Evolutionary conservation across 805 yeast genomes (phyloP), one percentile per base, ranked within the genome.

Genomic region (Kodamaea kaohsiungensis): DNA sequence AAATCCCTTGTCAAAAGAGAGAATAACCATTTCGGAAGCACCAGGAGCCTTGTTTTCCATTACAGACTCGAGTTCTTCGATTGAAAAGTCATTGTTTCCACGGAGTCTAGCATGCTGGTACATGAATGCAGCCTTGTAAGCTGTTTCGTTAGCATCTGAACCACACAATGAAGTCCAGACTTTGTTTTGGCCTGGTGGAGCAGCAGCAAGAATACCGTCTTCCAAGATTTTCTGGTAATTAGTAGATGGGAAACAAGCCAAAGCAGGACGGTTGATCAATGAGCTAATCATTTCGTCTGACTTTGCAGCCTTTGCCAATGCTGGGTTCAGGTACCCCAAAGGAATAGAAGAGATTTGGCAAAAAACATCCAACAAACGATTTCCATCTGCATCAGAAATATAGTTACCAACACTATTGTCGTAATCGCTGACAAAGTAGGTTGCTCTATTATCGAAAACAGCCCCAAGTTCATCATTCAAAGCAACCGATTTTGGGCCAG

Each of bases 51-150:
- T 57, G 62, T 82, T 82, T 15, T 77, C 66, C 85, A 82, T 81
- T 9, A 76, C 80, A 5, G 82, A 72, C 0, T 61, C 53, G 57
- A 78, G 66, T 59, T 82, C 85, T 60, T 78, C 82, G 15, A 58
- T 60, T 1, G 81, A 65, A 63, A 82, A 81, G 43, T 73, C 78
- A 51, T 65, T 62, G 1, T 66, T 61, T 27, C 82, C 84, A 67
- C 90, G 79, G 58, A 71, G 73, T 59, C 79, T 76, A 30, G 83
- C 78, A 60, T 81, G 84, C 66, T 79, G 83, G 66, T 80, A 83
- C 82, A 85, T 84, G 65, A 84, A 84, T 1, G 88, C 89, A 13
- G 90, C 90, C 62, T 85, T 85, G 70, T 77, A 84, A 1, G 90
- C 90, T 56, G 85, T 77, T 65, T 85, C 90, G 60, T 85, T 85